These are phyloP conservation scores for Henckelia pumila DNA, from an alignment of 257 asterid genomes.

Conservation along the genomic window DNA sequence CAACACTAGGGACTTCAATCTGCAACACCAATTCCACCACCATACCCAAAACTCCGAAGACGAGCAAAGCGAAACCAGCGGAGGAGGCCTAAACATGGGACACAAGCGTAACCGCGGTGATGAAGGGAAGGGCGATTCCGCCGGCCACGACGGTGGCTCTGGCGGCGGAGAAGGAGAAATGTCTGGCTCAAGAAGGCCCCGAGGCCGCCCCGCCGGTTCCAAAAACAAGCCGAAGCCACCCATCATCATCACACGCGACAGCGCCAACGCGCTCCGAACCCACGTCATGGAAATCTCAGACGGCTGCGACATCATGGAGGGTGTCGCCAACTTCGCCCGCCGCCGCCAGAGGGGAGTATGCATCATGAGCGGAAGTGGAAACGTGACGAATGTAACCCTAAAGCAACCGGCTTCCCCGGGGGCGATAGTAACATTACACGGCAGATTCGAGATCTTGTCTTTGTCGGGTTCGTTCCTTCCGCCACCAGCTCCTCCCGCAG, in stretches of 20 bases:
- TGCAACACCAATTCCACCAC: conserved; percentile 58
- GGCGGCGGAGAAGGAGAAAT: conserved; percentile 43
- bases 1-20: conserved; percentile 78
- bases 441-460: conserved; percentile 80
- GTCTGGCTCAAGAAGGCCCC: conserved; percentile 48
- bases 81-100: conserved; percentile 39
- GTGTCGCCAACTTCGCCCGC: conserved; percentile 69
- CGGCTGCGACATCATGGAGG: conserved; percentile 77
- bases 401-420: conserved; percentile 83
- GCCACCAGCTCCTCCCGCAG: conserved; percentile 86
- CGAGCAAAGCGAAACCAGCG: conserved; percentile 67
- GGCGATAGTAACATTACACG: conserved; percentile 70
- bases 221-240: conserved; percentile 90
- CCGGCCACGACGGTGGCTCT: conserved; percentile 26
- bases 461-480: conserved; percentile 81
- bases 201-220: conserved; percentile 93
- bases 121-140: conserved; percentile 35
- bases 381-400: conserved; percentile 72
- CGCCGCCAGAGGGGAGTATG: conserved; percentile 86
- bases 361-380: conserved; percentile 82
- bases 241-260: conserved; percentile 82
- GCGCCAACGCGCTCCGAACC: conserved; percentile 86
- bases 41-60: conserved; percentile 53
- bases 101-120: conserved; percentile 55
- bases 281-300: conserved; percentile 92